Evolutionary conservation across 2,329 filamentous ascomycete species (phyloP).

Genomic region (Ceratocystiopsis sp.): DNA sequence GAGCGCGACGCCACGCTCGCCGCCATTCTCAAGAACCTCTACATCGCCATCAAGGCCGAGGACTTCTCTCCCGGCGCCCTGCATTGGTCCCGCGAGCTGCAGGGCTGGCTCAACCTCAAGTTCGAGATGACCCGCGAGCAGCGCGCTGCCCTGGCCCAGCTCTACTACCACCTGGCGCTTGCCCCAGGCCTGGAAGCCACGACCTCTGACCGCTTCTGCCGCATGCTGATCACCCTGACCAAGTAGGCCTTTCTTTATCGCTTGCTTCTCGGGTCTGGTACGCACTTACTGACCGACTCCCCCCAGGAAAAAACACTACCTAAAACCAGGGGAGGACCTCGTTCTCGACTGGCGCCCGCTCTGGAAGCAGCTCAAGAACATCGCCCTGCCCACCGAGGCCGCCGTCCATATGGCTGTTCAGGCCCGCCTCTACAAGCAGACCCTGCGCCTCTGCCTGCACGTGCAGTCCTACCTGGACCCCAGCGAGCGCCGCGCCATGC

Average conservation of each 20-base stretch:
- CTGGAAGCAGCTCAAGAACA: conserved; percentile 80
- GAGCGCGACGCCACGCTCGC: conserved; percentile 64
- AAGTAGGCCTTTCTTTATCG: conserved; percentile 39
- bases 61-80: conserved; percentile 88
- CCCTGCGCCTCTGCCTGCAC: conserved; percentile 82
- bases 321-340: conserved; percentile 81
- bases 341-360: conserved; percentile 82
- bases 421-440: conserved; percentile 40
- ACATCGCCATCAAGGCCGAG: conserved; percentile 77
- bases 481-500: conserved; percentile 61
- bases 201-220: conserved; percentile 77
- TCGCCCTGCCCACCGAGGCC: conserved; percentile 74
- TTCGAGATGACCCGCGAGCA: conserved; percentile 85
- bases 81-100: conserved; percentile 93
- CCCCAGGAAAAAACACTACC: conserved; percentile 80
- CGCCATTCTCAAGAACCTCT: conserved; percentile 85
- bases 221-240: conserved; percentile 92
- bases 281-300: background rate
- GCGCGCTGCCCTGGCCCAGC: conserved; percentile 64
- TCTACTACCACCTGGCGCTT: conserved; percentile 88
- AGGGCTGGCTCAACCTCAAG: conserved; percentile 90
- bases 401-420: conserved; percentile 43
- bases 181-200: conserved; percentile 73
- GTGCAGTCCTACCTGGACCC: conserved; percentile 89
- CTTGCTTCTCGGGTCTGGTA: conserved; percentile 3